Base-by-base conservation (phyloP, 148 eudicot species). In the Vaccinium myrtillus region DNA sequence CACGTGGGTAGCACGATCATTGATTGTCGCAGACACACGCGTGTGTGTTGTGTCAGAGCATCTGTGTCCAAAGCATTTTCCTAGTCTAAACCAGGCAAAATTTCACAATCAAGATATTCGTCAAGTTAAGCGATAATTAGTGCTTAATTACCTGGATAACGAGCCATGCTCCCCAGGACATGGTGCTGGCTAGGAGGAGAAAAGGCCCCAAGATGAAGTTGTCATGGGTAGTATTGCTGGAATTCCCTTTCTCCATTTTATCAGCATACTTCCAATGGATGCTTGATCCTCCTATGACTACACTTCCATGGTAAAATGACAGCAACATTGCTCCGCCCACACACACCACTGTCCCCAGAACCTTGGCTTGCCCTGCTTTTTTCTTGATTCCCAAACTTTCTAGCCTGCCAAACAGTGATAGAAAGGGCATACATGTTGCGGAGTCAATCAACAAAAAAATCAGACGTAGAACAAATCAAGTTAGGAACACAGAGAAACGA, bases 271-370 rank as follows among this genome's bases (percentile, higher is more conserved):
- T 84, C 96, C 93, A 94, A 13, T 90, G 88, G 50, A 93, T 83
- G 8, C 88, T 67, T 0, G 94, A 94, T 65, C 70, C 83, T 1
- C 89, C 90, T 0, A 93, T 88, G 21, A 79, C 77, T 10, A 89
- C 81, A 0, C 82, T 89, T 0, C 98, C 98, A 81, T 93, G 92
- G 82, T 94, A 95, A 51, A 95, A 93, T 21, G 98, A 93, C 58
- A 95, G 69, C 14, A 95, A 30, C 91, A 94, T 90, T 18, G 98
- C 98, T 61, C 98, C 98, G 5, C 95, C 95, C 5, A 94, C 91
- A 77, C 98, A 94, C 19, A 92, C 56, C 7, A 89, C 8, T 58
- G 98, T 95, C 32, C 98, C 98, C 54, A 92, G 1, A 32, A 94
- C 55, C 81, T 95, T 95, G 14, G 95, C 93, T 84, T 89, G 94